These are phyloP conservation scores for Telfairia occidentalis DNA, from an alignment of 331 rosid genomes.

Conservation along the genomic window DNA sequence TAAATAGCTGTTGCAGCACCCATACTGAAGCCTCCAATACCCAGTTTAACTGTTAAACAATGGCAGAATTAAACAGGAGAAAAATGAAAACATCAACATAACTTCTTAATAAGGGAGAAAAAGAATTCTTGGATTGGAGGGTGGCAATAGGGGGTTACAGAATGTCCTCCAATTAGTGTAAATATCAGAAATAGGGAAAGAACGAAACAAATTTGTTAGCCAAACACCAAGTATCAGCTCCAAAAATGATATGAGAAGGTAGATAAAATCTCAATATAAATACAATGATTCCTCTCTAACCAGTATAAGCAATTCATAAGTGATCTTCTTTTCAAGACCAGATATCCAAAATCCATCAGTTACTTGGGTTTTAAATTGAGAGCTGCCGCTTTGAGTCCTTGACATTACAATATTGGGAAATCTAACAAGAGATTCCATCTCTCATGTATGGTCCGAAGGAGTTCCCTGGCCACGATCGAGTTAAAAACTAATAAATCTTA, in stretches of 20 bases:
- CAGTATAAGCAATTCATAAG: neutral
- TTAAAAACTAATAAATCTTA: neutral
- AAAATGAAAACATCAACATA: neutral
- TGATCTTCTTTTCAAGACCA: neutral
- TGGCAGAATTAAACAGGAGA: neutral
- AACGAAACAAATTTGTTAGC: neutral
- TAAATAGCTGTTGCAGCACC: conserved; percentile 96
- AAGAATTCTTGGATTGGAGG: neutral
- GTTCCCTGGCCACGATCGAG: neutral
- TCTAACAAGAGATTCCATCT: neutral
- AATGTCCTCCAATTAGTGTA: neutral
- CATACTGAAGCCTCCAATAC: conserved; percentile 89
- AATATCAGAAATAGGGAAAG: neutral
- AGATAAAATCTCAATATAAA: neutral
- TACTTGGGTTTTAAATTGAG: neutral
- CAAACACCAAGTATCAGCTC: neutral
- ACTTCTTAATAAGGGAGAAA: neutral
- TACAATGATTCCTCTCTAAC: neutral
- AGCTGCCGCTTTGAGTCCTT: neutral
- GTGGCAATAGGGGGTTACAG: neutral
- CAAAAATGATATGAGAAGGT: neutral
- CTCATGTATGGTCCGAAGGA: neutral
- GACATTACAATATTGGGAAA: neutral
- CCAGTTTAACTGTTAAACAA: conserved; percentile 63
- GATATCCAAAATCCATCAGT: neutral